Evolutionary conservation across 257 asterid species (phyloP).

Genomic region (Pogostemon cablin): DNA sequence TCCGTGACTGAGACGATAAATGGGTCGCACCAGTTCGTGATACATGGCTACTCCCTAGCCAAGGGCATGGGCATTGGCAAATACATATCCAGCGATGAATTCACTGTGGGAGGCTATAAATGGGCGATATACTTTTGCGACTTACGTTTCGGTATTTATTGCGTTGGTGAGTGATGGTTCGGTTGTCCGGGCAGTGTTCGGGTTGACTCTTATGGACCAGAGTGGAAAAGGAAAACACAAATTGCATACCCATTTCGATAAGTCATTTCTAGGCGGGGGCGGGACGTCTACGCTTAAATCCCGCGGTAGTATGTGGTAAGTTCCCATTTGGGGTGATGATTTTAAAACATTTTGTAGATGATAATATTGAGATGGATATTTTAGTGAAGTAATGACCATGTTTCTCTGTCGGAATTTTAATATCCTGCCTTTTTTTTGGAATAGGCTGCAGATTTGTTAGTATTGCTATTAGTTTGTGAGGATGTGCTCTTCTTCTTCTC

Average conservation of each 20-base stretch:
- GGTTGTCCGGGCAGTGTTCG: constrained; percentile 85
- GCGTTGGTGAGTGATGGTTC: constrained; percentile 86
- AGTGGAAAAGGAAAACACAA: constrained; percentile 89
- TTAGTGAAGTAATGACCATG: no score
- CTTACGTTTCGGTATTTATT: constrained; percentile 74
- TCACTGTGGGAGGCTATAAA: constrained; percentile 75
- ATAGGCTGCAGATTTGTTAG: no score
- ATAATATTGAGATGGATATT: no score
- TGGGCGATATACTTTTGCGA: constrained; percentile 86
- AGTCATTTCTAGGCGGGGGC: constrained; percentile 60
- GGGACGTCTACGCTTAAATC: constrained; percentile 79
- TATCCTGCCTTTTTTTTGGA: no score
- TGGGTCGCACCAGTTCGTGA: constrained; percentile 76
- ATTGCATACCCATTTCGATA: constrained; percentile 89
- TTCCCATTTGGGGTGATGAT: no score
- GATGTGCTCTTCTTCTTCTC: no score
- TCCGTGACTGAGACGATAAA: constrained; percentile 75
- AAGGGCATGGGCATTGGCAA: constrained; percentile 88
- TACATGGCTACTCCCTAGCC: constrained; percentile 78
- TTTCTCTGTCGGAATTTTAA: no score
- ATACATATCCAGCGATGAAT: constrained; percentile 80
- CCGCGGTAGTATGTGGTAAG: constrained; percentile 88
- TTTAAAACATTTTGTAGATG: no score
- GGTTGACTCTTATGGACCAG: constrained; percentile 80
- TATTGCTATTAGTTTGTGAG: no score